phyloP scores from a whole-genome alignment of 2,329 filamentous ascomycete genomes.

The Fusarium transvaalense region DNA sequence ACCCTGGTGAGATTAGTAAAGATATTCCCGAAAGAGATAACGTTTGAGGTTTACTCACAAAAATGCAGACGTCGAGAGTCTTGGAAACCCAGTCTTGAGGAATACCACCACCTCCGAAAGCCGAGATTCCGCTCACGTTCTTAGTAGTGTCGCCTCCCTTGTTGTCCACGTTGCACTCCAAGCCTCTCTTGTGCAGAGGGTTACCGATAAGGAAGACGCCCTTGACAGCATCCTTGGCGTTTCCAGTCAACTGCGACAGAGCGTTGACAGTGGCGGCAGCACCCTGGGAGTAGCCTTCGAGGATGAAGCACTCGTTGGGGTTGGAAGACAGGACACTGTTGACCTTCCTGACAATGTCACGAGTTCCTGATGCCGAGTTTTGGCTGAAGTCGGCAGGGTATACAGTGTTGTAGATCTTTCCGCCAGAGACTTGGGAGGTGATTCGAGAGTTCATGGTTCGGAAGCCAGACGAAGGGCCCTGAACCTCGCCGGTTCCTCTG shows the following conservation, averaged over 20 bases:
- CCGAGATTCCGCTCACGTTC: constrained; percentile 15
- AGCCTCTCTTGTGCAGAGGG: constrained; percentile 8
- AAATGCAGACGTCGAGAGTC: constrained; percentile 24
- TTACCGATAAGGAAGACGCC: constrained; percentile 16
- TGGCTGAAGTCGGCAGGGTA: constrained; percentile 15
- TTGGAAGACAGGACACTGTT: constrained; percentile 5
- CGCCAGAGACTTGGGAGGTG: constrained; percentile 4
- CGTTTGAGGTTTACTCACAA: not conserved
- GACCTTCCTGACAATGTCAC: constrained; percentile 12
- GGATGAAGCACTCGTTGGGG: constrained; percentile 19
- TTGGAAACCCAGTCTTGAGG: constrained; percentile 10
- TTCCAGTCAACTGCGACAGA: constrained; percentile 13
- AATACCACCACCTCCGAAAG: not conserved
- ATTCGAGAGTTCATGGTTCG: constrained; percentile 24
- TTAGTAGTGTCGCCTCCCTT: constrained; percentile 13
- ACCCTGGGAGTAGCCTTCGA: constrained; percentile 22
- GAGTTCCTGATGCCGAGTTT: constrained; percentile 8
- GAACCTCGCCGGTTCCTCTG: constrained; percentile 13
- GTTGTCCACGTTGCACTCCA: constrained; percentile 24
- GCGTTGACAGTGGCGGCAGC: constrained; percentile 26
- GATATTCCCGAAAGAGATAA: rapidly evolving
- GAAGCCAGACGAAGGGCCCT: constrained; percentile 18
- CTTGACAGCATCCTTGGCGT: constrained; percentile 8
- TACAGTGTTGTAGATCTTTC: constrained; percentile 25
- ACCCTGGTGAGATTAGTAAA: constrained; percentile 1